Percentiles rank a stretch among this genome's conserved stretches.
Evolutionary conservation across 495 filamentous ascomycete species (phyloP).

Genomic region (Evernia prunastri): DNA sequence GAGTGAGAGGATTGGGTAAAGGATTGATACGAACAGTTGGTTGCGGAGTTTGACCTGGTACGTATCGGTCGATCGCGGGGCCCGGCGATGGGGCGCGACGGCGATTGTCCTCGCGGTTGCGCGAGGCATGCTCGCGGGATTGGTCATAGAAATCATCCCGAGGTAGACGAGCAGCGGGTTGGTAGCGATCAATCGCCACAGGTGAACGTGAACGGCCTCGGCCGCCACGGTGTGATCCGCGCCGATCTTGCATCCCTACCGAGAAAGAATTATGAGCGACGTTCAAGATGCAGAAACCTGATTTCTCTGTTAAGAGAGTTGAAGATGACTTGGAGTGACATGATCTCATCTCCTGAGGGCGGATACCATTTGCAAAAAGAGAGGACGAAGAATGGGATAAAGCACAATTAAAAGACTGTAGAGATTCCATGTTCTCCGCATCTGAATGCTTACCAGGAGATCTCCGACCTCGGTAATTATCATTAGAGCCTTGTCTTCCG

Average conservation of each 20-base stretch:
- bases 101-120: slow-evolving; percentile 56
- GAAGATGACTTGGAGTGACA: not conserved
- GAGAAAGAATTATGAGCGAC: slow-evolving; percentile 14
- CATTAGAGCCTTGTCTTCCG: slow-evolving; percentile 24
- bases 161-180: slow-evolving; percentile 51
- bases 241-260: slow-evolving; percentile 44
- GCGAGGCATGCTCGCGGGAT: slow-evolving; percentile 60
- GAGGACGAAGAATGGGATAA: not conserved
- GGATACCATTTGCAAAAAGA: not conserved
- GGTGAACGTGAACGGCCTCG: slow-evolving; percentile 67
- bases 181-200: slow-evolving; percentile 61
- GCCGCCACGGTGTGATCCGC: slow-evolving; percentile 32
- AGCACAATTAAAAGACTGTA: not conserved
- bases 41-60: slow-evolving; percentile 69
- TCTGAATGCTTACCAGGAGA: slow-evolving; percentile 43
- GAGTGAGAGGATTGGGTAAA: slow-evolving; percentile 69
- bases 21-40: slow-evolving; percentile 62
- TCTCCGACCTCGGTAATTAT: slow-evolving; percentile 42
- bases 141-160: slow-evolving; percentile 47
- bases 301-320: not conserved
- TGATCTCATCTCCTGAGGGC: not conserved
- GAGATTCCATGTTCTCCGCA: not conserved
- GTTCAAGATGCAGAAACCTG: not conserved
- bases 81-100: slow-evolving; percentile 57
- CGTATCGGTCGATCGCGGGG: slow-evolving; percentile 88